These are phyloP conservation scores for Bothriochloa decipiens DNA, from an alignment of 176 grass and related monocot species.

Conservation along the genomic window DNA sequence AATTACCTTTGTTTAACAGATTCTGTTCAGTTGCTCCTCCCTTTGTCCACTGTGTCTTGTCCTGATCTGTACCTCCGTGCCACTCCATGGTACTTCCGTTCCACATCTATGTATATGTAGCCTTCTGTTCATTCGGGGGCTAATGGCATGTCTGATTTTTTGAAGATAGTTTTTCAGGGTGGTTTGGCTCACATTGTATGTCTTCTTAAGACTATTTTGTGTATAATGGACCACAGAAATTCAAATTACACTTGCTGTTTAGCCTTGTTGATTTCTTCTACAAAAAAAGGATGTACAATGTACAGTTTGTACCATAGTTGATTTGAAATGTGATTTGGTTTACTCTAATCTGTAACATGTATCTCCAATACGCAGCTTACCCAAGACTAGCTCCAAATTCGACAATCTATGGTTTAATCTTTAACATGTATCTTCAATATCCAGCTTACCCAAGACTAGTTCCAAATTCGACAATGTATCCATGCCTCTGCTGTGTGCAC, in stretches of 20 bases:
- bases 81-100: neutral
- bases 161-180: slow-evolving; percentile 24
- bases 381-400: neutral
- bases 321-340: slow-evolving; percentile 30
- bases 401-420: too few relatives aligned
- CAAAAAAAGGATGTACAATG: neutral
- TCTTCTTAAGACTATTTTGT: slow-evolving; percentile 6
- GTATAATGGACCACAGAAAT: slow-evolving; percentile 40
- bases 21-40: neutral
- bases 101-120: slow-evolving; percentile 6
- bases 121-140: slow-evolving; percentile 15
- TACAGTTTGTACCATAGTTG: slow-evolving; percentile 28
- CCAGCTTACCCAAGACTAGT: too few relatives aligned
- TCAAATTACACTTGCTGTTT: slow-evolving; percentile 4
- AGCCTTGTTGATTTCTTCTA: neutral
- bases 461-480: too few relatives aligned
- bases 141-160: neutral
- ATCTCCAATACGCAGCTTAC: neutral
- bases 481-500: too few relatives aligned
- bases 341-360: neutral
- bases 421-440: too few relatives aligned
- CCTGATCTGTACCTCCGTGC: neutral
- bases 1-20: slow-evolving; percentile 3
- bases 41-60: neutral
- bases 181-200: slow-evolving; percentile 23